Conservation (phyloP, 2,329 filamentous ascomycete genomes). For the Ceratocystis diversiconidia region DNA sequence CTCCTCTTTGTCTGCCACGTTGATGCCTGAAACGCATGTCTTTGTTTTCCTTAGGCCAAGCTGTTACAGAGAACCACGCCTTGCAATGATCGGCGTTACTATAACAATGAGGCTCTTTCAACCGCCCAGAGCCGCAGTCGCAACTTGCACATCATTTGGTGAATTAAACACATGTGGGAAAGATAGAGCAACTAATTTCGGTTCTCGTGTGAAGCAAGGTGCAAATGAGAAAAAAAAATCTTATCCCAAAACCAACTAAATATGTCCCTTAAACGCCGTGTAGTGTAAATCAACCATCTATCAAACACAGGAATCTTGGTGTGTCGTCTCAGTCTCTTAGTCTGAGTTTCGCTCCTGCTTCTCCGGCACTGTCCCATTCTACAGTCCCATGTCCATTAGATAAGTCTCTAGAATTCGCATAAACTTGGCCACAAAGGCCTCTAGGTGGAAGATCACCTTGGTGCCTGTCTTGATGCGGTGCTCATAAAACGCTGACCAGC, state of each 20-base stretch:
- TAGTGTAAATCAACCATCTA: slow-evolving; percentile 1
- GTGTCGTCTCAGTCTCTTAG: neutral
- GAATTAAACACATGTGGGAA: neutral
- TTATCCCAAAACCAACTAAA: neutral
- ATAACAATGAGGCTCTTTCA: too few relatives aligned
- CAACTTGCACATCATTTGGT: too few relatives aligned
- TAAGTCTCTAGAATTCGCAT: slow-evolving; percentile 93
- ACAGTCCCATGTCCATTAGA: slow-evolving; percentile 71
- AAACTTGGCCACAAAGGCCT: slow-evolving; percentile 97
- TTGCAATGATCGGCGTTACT: too few relatives aligned
- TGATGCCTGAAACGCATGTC: too few relatives aligned
- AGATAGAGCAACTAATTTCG: neutral
- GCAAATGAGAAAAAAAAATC: neutral
- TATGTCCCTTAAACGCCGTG: slow-evolving; percentile 4
- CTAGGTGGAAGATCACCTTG: slow-evolving; percentile 95
- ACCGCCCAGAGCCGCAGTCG: too few relatives aligned
- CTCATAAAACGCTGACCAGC: slow-evolving; percentile 95
- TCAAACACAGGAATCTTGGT: neutral
- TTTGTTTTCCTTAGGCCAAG: too few relatives aligned
- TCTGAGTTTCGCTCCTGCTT: neutral
- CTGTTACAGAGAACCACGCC: too few relatives aligned
- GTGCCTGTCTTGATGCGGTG: slow-evolving; percentile 82
- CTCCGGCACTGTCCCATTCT: neutral
- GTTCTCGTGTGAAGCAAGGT: too few relatives aligned
- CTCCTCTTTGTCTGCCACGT: too few relatives aligned